A percentile compares a stretch with the other conserved stretches of the same genome.
phyloP scores from a whole-genome alignment of 2,329 filamentous ascomycete species.

The Penicillium sp. region DNA sequence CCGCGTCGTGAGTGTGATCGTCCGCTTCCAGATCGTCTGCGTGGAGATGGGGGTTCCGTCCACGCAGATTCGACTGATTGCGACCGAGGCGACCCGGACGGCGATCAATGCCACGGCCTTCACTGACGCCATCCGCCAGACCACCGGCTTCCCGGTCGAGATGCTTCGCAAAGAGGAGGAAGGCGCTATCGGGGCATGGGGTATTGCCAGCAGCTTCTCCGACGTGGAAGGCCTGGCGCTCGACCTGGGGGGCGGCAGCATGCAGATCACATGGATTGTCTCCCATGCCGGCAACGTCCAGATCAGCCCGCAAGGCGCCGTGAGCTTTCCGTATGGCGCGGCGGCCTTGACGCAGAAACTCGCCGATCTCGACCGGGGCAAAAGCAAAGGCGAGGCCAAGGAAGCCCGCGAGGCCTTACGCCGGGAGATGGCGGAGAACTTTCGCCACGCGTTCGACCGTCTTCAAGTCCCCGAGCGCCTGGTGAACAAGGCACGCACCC shows the following conservation, averaged over 20 bases:
- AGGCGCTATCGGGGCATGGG: slow-evolving; percentile 76
- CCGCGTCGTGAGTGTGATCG: slow-evolving; percentile 63
- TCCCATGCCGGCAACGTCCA: slow-evolving; percentile 49
- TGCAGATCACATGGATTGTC: slow-evolving; percentile 66
- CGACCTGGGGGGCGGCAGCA: slow-evolving; percentile 72
- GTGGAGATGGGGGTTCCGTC: slow-evolving; percentile 62
- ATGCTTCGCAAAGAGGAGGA: slow-evolving; percentile 77
- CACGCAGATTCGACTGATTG: slow-evolving; percentile 67
- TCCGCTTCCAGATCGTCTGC: slow-evolving; percentile 69
- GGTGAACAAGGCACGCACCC: slow-evolving; percentile 41
- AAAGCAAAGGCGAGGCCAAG: slow-evolving; percentile 38
- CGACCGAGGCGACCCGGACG: slow-evolving; percentile 83
- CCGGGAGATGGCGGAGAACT: slow-evolving; percentile 51
- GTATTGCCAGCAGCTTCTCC: slow-evolving; percentile 71
- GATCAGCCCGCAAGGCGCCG: slow-evolving; percentile 55
- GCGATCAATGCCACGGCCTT: slow-evolving; percentile 72
- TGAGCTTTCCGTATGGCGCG: slow-evolving; percentile 67
- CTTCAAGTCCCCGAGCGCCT: slow-evolving; percentile 58
- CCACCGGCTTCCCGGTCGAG: slow-evolving; percentile 64
- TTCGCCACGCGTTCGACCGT: slow-evolving; percentile 59
- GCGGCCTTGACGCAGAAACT: slow-evolving; percentile 61
- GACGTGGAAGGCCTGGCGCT: slow-evolving; percentile 72
- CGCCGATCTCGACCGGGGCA: slow-evolving; percentile 42
- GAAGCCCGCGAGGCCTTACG: slow-evolving; percentile 41
- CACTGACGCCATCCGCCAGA: slow-evolving; percentile 59